Evolutionary conservation across 305 asterid genomes (phyloP).

Genomic region (Fraxinus paxiana): DNA sequence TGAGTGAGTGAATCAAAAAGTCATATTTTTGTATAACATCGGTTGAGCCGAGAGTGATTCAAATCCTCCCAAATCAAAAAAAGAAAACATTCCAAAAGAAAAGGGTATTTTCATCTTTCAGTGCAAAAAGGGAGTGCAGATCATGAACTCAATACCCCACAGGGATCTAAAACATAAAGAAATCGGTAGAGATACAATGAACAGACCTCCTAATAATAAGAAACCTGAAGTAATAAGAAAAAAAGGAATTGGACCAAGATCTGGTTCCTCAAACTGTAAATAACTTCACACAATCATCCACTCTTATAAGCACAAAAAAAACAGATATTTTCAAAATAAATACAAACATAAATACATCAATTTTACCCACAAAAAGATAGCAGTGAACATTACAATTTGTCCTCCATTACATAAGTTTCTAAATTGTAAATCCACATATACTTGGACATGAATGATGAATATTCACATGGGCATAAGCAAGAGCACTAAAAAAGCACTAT

Average conservation of each 20-base stretch:
- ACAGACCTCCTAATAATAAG: neutral
- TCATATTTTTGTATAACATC: neutral
- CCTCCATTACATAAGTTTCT: neutral
- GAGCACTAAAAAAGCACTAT: neutral
- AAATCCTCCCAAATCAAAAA: neutral
- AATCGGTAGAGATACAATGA: neutral
- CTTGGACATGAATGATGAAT: neutral
- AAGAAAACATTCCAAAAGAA: neutral
- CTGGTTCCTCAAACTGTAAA: neutral
- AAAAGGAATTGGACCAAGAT: neutral
- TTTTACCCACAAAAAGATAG: neutral
- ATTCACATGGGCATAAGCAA: neutral
- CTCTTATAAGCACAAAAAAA: neutral
- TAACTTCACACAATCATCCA: neutral
- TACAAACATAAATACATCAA: neutral
- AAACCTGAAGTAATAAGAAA: neutral
- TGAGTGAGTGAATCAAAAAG: neutral
- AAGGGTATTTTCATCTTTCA: neutral
- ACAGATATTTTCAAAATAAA: neutral
- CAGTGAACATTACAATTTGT: neutral
- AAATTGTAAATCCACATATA: neutral
- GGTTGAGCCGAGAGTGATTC: neutral
- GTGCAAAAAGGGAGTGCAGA: neutral
- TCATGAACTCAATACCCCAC: neutral
- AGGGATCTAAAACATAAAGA: neutral